A percentile compares a stretch with the other conserved stretches of the same genome.
phyloP scores from a whole-genome alignment of 768 basidiomycete genomes.

The Gelatoporia subvermispora region DNA sequence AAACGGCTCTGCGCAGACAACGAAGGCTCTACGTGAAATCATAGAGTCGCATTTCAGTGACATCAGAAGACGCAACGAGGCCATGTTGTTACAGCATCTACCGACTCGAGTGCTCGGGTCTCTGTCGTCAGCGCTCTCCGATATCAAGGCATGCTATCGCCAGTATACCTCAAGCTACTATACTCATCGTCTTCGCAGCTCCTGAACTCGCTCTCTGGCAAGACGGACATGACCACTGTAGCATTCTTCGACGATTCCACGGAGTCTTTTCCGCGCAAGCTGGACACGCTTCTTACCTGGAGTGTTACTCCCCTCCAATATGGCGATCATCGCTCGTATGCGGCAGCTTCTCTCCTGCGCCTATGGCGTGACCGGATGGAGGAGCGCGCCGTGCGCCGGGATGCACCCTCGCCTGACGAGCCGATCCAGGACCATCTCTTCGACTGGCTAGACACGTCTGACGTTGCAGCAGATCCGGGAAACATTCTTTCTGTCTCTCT shows the following conservation, averaged over 20 bases:
- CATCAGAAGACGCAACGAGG: conserved; percentile 74
- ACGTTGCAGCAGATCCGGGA: conserved; percentile 49
- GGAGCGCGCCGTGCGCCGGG: conserved; percentile 59
- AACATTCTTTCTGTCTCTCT: conserved; percentile 60
- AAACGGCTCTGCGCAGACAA: conserved; percentile 31
- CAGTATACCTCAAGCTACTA: no score
- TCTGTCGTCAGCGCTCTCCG: conserved; percentile 56
- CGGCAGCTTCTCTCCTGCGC: conserved; percentile 63
- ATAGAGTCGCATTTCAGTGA: conserved; percentile 61
- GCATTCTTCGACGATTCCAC: conserved; percentile 51
- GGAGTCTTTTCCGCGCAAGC: conserved; percentile 55
- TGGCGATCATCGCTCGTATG: conserved; percentile 76
- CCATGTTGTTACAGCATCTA: conserved; percentile 67
- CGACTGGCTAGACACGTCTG: conserved; percentile 72
- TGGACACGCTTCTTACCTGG: conserved; percentile 77
- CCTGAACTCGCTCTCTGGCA: conserved; percentile 69
- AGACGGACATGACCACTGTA: conserved; percentile 54
- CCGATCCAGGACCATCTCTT: conserved; percentile 74
- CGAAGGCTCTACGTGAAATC: conserved; percentile 38
- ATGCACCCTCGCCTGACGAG: conserved; percentile 53
- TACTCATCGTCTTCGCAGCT: conserved; percentile 36
- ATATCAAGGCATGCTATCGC: conserved; percentile 37
- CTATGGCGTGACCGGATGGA: conserved; percentile 58
- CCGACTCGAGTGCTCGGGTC: conserved; percentile 56
- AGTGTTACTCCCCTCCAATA: conserved; percentile 76